phyloP scores from a whole-genome alignment of 169 alveolate genomes.

The Nephromyces sp. region DNA sequence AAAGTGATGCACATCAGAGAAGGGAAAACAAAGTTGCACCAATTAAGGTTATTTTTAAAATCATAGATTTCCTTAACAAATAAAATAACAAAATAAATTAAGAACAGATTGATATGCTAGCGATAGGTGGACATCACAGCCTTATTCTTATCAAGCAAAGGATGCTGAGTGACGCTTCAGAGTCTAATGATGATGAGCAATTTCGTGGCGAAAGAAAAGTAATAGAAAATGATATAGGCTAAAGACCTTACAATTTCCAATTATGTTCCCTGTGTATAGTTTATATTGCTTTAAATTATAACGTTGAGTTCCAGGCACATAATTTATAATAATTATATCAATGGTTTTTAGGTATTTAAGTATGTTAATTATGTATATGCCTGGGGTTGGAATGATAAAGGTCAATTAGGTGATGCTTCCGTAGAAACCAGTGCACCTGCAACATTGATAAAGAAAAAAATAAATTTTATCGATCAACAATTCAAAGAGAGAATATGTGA shows the following conservation, averaged over 20 bases:
- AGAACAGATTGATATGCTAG: conserved; percentile 19
- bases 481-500: neutral
- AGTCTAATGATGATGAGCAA: neutral
- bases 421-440: neutral
- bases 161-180: conserved; percentile 14
- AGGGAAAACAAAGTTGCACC: neutral
- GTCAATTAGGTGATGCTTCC: conserved; percentile 38
- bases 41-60: neutral
- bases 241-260: no score
- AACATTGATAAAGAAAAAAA: neutral
- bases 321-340: no score
- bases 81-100: no score
- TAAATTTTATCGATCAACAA: neutral
- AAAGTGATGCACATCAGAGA: neutral
- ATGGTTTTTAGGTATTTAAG: conserved; percentile 1
- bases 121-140: conserved; percentile 37
- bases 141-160: conserved; percentile 17
- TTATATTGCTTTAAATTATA: no score
- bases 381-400: conserved; percentile 57
- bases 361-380: conserved; percentile 34
- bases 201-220: neutral
- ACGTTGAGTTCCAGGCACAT: no score
- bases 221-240: neutral
- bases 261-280: no score
- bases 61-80: neutral